Conservation (phyloP, 805 yeast species). For the Saturnispora sanitii region DNA sequence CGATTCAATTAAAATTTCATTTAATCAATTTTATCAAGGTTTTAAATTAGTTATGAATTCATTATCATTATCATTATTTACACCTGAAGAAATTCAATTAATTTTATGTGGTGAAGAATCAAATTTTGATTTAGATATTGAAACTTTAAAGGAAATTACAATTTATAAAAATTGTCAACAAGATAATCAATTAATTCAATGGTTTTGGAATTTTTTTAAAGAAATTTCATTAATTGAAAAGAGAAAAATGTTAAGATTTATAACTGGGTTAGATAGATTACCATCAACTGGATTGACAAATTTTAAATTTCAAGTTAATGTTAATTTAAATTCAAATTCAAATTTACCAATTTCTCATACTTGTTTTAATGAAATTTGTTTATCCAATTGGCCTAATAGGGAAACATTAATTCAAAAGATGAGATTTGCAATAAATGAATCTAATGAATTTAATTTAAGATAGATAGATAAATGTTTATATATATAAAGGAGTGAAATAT, state of each 20-base stretch:
- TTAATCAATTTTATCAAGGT: constrained; percentile 55
- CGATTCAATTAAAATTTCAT: constrained; percentile 41
- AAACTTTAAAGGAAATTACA: constrained; percentile 59
- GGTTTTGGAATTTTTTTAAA: constrained; percentile 87
- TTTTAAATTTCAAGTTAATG: constrained; percentile 57
- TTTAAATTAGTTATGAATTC: constrained; percentile 72
- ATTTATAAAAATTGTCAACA: constrained; percentile 58
- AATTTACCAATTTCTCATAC: constrained; percentile 84
- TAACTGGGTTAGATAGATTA: constrained; percentile 84
- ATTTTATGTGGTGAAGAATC: constrained; percentile 67
- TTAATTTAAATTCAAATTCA: constrained; percentile 27
- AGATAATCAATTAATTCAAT: constrained; percentile 35
- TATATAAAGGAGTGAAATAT: constrained; percentile 62
- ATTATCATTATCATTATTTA: constrained; percentile 67
- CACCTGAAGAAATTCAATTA: constrained; percentile 72
- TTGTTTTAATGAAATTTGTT: constrained; percentile 82
- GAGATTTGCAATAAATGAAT: constrained; percentile 59
- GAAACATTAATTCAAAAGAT: constrained; percentile 52
- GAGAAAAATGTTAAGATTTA: constrained; percentile 57
- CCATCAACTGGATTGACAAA: constrained; percentile 89
- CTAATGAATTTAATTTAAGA: constrained; percentile 73
- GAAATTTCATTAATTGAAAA: constrained; percentile 38
- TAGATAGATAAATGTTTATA: constrained; percentile 56
- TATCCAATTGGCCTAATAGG: constrained; percentile 52
- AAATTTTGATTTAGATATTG: constrained; percentile 45